Percentiles rank a stretch among this genome's conserved stretches.
phyloP scores from a whole-genome alignment of 2,329 filamentous ascomycete species.

The Sporothrix curviconia region DNA sequence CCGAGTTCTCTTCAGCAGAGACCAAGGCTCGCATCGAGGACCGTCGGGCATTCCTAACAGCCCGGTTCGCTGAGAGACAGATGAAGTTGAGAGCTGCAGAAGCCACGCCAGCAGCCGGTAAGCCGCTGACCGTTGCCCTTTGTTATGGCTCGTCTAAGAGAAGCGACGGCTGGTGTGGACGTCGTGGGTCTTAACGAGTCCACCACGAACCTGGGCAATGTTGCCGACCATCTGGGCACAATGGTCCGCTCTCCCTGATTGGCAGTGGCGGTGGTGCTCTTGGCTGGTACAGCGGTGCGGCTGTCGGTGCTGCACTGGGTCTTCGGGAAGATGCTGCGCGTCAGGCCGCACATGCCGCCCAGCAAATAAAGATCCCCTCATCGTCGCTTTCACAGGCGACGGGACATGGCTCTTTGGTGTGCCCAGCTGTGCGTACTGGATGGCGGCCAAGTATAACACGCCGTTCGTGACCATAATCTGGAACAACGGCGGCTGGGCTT shows the following conservation, averaged over 20 bases:
- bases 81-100: neutral
- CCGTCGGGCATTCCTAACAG: neutral
- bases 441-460: neutral
- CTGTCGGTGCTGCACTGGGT: neutral
- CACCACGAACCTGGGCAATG: neutral
- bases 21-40: neutral
- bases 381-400: neutral
- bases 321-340: neutral
- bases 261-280: neutral
- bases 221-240: neutral
- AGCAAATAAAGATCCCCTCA: neutral
- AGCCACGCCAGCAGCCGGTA: neutral
- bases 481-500: conserved; percentile 4
- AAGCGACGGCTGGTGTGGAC: neutral
- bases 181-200: neutral
- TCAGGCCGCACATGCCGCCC: neutral
- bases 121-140: neutral
- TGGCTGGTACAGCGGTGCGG: neutral
- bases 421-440: neutral
- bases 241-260: neutral
- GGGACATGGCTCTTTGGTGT: neutral
- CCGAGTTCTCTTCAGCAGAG: neutral
- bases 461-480: neutral
- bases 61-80: neutral
- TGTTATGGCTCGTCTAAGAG: neutral